These are phyloP conservation scores for Periconia sp. DNA, from an alignment of 2,329 filamentous ascomycete genomes.

Conservation along the genomic window DNA sequence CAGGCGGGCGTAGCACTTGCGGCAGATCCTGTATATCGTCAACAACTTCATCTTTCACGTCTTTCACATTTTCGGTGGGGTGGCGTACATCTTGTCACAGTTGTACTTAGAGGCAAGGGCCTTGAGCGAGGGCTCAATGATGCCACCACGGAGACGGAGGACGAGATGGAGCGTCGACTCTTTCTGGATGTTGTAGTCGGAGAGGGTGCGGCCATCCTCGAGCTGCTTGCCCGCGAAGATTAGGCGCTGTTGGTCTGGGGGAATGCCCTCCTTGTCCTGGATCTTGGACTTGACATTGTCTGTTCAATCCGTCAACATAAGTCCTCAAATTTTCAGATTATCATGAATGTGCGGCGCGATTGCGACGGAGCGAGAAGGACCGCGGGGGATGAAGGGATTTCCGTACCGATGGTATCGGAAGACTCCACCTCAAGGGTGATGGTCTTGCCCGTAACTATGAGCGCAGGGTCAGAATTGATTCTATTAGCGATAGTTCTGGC, in stretches of 20 bases:
- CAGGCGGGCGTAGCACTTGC: slow-evolving; percentile 98
- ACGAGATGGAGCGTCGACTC: slow-evolving; percentile 98
- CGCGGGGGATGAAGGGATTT: slow-evolving; percentile 15
- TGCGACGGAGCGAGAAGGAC: slow-evolving; percentile 16
- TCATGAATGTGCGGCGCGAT: slow-evolving; percentile 10
- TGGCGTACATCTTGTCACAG: slow-evolving; percentile 89
- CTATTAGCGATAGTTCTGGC: neutral
- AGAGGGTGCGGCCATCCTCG: slow-evolving; percentile 95
- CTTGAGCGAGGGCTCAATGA: slow-evolving; percentile 97
- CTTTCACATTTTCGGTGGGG: neutral
- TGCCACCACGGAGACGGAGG: slow-evolving; percentile 98
- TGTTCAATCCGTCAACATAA: slow-evolving; percentile 26
- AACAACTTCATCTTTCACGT: slow-evolving; percentile 7
- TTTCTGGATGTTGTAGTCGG: slow-evolving; percentile 99
- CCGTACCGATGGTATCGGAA: slow-evolving; percentile 81
- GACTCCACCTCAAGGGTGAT: slow-evolving; percentile 99
- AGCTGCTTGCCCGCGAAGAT: slow-evolving; percentile 99
- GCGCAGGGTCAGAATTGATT: slow-evolving; percentile 17
- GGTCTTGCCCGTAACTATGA: slow-evolving; percentile 84
- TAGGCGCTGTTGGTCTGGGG: slow-evolving; percentile 96
- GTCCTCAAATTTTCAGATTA: slow-evolving; percentile 6
- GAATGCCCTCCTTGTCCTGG: slow-evolving; percentile 99
- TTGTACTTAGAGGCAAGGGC: slow-evolving; percentile 99
- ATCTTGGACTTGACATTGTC: slow-evolving; percentile 99
- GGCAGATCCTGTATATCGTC: slow-evolving; percentile 72